Evolutionary conservation across 2,329 filamentous ascomycete genomes (phyloP).

Genomic region (Epichloe hybrida): DNA sequence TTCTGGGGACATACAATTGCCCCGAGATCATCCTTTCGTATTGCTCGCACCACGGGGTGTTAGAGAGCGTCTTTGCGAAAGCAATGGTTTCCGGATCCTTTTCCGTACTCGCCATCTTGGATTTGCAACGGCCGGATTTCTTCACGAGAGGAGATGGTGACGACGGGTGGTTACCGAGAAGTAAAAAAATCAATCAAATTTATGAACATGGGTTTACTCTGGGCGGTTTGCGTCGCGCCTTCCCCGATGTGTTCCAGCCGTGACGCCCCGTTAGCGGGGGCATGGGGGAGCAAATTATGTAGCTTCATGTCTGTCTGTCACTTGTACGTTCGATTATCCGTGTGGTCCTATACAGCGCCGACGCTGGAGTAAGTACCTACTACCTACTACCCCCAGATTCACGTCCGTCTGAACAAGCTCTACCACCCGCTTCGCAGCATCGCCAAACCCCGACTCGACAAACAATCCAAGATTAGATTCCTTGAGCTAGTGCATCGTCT

Average conservation of each 20-base stretch:
- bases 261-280: too few relatives aligned
- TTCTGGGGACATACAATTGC: constrained; percentile 32
- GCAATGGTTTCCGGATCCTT: constrained; percentile 30
- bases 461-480: constrained; percentile 21
- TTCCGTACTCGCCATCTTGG: constrained; percentile 14
- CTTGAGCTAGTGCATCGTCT: constrained; percentile 17
- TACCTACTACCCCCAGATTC: too few relatives aligned
- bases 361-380: too few relatives aligned
- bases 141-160: neutral
- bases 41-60: constrained; percentile 44
- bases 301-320: too few relatives aligned
- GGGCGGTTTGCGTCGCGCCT: neutral
- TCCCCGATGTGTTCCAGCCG: neutral
- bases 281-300: too few relatives aligned
- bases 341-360: too few relatives aligned
- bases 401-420: constrained; percentile 10
- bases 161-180: neutral
- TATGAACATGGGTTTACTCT: neutral
- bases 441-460: constrained; percentile 26
- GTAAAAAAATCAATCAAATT: neutral
- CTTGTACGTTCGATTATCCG: too few relatives aligned
- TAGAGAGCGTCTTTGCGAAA: constrained; percentile 31
- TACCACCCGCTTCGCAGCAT: constrained; percentile 21
- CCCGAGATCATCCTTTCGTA: constrained; percentile 54
- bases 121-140: neutral